phyloP scores from a whole-genome alignment of 1,139 yeast species.

The Sugiyamaella novakii region DNA sequence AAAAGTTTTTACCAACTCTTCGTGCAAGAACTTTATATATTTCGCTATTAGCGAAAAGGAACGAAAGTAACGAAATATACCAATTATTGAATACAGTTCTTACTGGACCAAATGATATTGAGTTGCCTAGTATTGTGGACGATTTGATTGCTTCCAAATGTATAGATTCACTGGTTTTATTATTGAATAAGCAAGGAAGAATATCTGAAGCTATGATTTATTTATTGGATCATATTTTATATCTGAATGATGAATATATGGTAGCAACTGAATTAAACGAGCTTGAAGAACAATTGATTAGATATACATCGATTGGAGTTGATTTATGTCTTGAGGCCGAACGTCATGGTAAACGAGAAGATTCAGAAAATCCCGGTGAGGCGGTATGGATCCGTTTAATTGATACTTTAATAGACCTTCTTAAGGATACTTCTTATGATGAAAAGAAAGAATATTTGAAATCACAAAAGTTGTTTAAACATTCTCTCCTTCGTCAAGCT shows the following conservation, averaged over 20 bases:
- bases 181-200: slow-evolving; percentile 36
- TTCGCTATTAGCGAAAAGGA: slow-evolving; percentile 31
- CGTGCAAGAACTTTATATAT: slow-evolving; percentile 35
- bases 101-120: slow-evolving; percentile 36
- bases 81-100: slow-evolving; percentile 30
- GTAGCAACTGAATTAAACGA: neutral
- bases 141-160: slow-evolving; percentile 34
- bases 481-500: slow-evolving; percentile 31
- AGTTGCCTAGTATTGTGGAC: slow-evolving; percentile 39
- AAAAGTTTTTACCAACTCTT: slow-evolving; percentile 29
- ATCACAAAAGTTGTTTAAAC: slow-evolving; percentile 24
- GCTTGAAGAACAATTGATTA: slow-evolving; percentile 25
- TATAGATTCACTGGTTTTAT: slow-evolving; percentile 37
- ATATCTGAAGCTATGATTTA: slow-evolving; percentile 42
- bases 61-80: slow-evolving; percentile 29
- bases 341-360: slow-evolving; percentile 16
- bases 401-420: slow-evolving; percentile 36
- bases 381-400: slow-evolving; percentile 38
- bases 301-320: slow-evolving; percentile 35
- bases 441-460: slow-evolving; percentile 2
- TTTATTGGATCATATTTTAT: slow-evolving; percentile 35
- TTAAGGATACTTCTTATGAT: slow-evolving; percentile 12
- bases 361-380: slow-evolving; percentile 25
- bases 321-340: slow-evolving; percentile 33
- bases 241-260: slow-evolving; percentile 28